Conservation (phyloP, 768 basidiomycete species). For the Mycena amicta region DNA sequence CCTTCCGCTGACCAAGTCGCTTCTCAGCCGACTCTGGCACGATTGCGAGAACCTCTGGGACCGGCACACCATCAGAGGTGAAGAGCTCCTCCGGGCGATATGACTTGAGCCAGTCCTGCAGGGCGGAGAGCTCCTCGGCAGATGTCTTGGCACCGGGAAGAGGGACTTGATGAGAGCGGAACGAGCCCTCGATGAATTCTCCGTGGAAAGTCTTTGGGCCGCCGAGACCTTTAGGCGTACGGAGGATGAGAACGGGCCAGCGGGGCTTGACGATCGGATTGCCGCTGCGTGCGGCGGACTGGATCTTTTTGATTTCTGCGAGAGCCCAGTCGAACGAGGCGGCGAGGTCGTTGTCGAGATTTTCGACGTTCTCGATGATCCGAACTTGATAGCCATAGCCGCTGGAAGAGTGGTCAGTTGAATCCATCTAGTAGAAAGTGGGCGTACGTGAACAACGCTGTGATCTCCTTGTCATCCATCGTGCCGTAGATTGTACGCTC, state of each 20-base stretch:
- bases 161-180: slow-evolving; percentile 88
- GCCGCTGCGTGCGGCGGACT: slow-evolving; percentile 74
- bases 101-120: slow-evolving; percentile 74
- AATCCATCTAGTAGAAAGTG: neutral
- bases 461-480: slow-evolving; percentile 88
- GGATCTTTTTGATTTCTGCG: slow-evolving; percentile 73
- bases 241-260: slow-evolving; percentile 86
- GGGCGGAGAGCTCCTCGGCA: slow-evolving; percentile 58
- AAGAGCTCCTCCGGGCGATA: slow-evolving; percentile 76
- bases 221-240: slow-evolving; percentile 83
- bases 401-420: slow-evolving; percentile 33
- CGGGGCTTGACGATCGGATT: slow-evolving; percentile 84
- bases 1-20: slow-evolving; percentile 71
- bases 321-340: slow-evolving; percentile 83
- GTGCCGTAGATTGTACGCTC: slow-evolving; percentile 88
- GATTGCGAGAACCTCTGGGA: slow-evolving; percentile 56
- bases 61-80: slow-evolving; percentile 52
- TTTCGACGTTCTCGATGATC: slow-evolving; percentile 67
- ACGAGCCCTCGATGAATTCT: slow-evolving; percentile 80
- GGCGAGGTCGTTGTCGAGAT: slow-evolving; percentile 79
- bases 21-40: slow-evolving; percentile 57
- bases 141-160: slow-evolving; percentile 71
- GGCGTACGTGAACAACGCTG: slow-evolving; percentile 68
- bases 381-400: slow-evolving; percentile 90
- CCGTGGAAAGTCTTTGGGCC: slow-evolving; percentile 69